Evolutionary conservation across 2,329 filamentous ascomycete genomes (phyloP).

Genomic region (Shiraia sp.): DNA sequence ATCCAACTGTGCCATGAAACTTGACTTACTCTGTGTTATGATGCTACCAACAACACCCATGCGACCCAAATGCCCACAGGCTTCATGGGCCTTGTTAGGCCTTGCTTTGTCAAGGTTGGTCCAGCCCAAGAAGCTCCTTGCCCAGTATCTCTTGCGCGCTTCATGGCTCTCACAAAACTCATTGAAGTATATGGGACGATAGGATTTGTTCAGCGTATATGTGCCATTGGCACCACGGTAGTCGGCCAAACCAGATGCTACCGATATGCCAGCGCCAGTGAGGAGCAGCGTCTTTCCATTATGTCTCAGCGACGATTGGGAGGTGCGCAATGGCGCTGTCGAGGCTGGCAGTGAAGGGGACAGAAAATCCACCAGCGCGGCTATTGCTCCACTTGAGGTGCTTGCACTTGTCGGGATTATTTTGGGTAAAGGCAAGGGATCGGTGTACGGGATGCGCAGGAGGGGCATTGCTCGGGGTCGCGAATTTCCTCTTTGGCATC

Average conservation of each 20-base stretch:
- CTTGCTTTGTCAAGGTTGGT: conserved; percentile 75
- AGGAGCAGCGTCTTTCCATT: conserved; percentile 65
- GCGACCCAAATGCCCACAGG: conserved; percentile 71
- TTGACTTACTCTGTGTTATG: conserved; percentile 74
- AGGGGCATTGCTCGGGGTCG: conserved; percentile 59
- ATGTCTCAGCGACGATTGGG: conserved; percentile 12
- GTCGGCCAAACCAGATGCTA: conserved; percentile 89
- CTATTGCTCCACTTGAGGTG: conserved; percentile 72
- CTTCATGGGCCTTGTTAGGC: conserved; percentile 79
- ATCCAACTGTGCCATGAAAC: background rate
- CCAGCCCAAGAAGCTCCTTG: conserved; percentile 92
- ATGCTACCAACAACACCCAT: conserved; percentile 75
- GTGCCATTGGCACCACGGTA: conserved; percentile 90
- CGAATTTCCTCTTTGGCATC: background rate
- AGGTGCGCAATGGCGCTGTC: conserved; percentile 7
- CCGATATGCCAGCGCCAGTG: conserved; percentile 88
- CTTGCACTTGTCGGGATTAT: conserved; percentile 74
- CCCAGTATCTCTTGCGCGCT: conserved; percentile 92
- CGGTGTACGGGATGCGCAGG: conserved; percentile 89
- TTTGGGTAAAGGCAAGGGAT: conserved; percentile 73
- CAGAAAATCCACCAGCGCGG: conserved; percentile 78
- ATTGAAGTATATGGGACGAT: conserved; percentile 88
- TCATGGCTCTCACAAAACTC: conserved; percentile 85
- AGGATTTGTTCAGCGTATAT: conserved; percentile 87
- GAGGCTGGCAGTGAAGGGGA: conserved; percentile 44